Percentiles rank a stretch among this genome's conserved stretches.
Evolutionary conservation across 2,329 filamentous ascomycete species (phyloP).

Genomic region (Gyromitra esculenta): DNA sequence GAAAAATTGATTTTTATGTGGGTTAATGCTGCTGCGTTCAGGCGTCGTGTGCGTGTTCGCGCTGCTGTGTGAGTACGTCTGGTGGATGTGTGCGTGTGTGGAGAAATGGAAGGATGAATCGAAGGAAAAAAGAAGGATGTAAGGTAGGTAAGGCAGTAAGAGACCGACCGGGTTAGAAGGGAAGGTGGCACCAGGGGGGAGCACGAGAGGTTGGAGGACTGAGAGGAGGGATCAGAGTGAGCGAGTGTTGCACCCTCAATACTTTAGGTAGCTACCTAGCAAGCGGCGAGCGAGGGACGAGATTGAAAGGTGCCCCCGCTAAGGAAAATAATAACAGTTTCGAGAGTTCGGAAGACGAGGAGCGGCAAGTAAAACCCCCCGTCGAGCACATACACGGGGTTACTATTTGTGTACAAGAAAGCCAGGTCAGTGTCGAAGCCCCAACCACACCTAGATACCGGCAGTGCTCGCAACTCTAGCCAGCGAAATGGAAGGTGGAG

Average conservation of each 20-base stretch:
- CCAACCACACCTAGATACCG: conserved; percentile 34
- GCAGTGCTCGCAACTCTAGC: conserved; percentile 33
- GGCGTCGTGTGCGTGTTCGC: conserved; percentile 33
- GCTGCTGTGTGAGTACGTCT: conserved; percentile 48
- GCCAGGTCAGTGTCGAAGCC: conserved; percentile 46
- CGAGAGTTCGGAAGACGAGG: conserved; percentile 31
- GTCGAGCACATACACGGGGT: conserved; percentile 44
- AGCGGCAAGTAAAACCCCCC: conserved; percentile 53
- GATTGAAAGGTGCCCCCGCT: conserved; percentile 24
- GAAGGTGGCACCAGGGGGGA: conserved; percentile 51
- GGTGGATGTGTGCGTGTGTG: conserved; percentile 48
- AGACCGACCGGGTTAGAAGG: conserved; percentile 49
- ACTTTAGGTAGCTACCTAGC: conserved; percentile 44
- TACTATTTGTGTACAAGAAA: conserved; percentile 48
- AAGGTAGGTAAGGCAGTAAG: conserved; percentile 48
- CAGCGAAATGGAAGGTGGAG: conserved; percentile 23
- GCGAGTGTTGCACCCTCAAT: conserved; percentile 35
- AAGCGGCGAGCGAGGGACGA: conserved; percentile 26
- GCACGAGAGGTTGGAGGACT: conserved; percentile 28
- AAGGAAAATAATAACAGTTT: conserved; percentile 39
- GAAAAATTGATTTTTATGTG: conserved; percentile 43
- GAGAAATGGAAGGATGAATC: conserved; percentile 52
- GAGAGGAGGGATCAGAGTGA: conserved; percentile 37
- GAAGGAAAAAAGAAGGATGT: conserved; percentile 53
- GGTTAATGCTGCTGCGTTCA: conserved; percentile 34